Evolutionary conservation across 169 alveolate genomes (phyloP).

Genomic region (Cryptosporidium ubiquitum): DNA sequence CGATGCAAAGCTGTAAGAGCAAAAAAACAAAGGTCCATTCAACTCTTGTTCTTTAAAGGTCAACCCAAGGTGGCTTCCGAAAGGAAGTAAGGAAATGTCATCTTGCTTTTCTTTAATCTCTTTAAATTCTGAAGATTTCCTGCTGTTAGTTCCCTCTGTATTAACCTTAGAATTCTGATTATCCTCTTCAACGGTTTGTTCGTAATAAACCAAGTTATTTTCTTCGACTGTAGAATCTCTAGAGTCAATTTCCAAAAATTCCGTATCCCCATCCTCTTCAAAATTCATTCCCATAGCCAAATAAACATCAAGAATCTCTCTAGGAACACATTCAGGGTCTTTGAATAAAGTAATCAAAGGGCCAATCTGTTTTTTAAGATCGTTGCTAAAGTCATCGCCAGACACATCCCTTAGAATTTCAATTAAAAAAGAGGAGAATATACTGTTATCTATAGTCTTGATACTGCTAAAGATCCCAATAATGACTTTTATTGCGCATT

Average conservation of each 20-base stretch:
- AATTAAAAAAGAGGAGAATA: background rate
- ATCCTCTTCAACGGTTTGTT: background rate
- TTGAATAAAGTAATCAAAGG: conserved; percentile 54
- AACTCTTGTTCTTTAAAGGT: conserved; percentile 32
- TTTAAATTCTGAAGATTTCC: background rate
- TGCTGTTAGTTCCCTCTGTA: background rate
- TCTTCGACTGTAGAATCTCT: background rate
- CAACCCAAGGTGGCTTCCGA: conserved; percentile 41
- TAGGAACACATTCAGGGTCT: conserved; percentile 36
- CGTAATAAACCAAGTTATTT: background rate
- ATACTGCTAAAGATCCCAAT: conserved; percentile 48
- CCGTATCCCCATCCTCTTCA: background rate
- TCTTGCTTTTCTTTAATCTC: background rate
- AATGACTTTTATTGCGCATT: conserved; percentile 25
- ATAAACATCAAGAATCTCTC: conserved; percentile 20
- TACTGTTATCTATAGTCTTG: background rate
- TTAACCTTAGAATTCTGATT: background rate
- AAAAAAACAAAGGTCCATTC: conserved; percentile 39
- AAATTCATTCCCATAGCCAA: conserved; percentile 14
- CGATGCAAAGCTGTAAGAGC: conserved; percentile 61
- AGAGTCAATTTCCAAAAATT: background rate
- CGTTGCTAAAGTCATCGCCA: background rate
- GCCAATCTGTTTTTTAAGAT: conserved; percentile 38
- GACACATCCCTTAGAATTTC: background rate
- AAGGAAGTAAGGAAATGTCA: conserved; percentile 43